Percentiles rank a stretch among this genome's conserved stretches.
These are phyloP conservation scores for Pholiota molesta DNA, from an alignment of 768 basidiomycete genomes.

Conservation along the genomic window DNA sequence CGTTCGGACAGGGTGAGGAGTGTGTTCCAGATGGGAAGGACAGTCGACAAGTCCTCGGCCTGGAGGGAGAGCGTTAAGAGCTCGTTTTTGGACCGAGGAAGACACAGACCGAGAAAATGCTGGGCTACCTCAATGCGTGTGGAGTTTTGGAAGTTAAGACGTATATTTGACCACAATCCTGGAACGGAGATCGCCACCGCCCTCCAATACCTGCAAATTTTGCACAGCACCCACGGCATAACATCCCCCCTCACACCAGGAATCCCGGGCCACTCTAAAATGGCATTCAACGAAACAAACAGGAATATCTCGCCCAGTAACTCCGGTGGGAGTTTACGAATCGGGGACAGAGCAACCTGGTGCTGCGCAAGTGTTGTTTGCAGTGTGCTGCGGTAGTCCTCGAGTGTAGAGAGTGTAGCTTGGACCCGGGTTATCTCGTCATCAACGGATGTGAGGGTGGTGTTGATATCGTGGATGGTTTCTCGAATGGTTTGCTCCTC, in stretches of 20 bases:
- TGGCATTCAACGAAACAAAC: constrained; percentile 15
- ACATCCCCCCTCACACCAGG: not conserved
- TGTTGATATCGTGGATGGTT: constrained; percentile 12
- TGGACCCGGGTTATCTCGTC: constrained; percentile 19
- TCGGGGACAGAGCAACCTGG: constrained; percentile 23
- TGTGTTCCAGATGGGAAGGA: constrained; percentile 7
- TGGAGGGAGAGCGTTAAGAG: constrained; percentile 23
- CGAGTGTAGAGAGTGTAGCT: constrained; percentile 14
- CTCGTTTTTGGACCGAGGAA: constrained; percentile 22
- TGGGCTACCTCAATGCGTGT: not conserved
- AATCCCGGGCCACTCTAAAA: constrained; percentile 18
- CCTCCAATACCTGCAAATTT: constrained; percentile 31
- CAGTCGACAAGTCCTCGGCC: not conserved
- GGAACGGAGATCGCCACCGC: constrained; percentile 23
- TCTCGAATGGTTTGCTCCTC: constrained; percentile 15
- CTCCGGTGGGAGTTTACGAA: constrained; percentile 28
- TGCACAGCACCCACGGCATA: constrained; percentile 26
- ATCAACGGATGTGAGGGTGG: constrained; percentile 11
- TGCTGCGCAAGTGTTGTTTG: constrained; percentile 8
- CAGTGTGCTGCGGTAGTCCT: constrained; percentile 14
- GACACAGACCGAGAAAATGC: constrained; percentile 22
- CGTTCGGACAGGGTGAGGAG: constrained; percentile 21
- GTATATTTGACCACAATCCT: constrained; percentile 25
- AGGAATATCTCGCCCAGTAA: constrained; percentile 28
- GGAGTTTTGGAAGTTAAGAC: constrained; percentile 15